phyloP scores from a whole-genome alignment of 2,329 filamentous ascomycete species.

The Claviceps spartinae region DNA sequence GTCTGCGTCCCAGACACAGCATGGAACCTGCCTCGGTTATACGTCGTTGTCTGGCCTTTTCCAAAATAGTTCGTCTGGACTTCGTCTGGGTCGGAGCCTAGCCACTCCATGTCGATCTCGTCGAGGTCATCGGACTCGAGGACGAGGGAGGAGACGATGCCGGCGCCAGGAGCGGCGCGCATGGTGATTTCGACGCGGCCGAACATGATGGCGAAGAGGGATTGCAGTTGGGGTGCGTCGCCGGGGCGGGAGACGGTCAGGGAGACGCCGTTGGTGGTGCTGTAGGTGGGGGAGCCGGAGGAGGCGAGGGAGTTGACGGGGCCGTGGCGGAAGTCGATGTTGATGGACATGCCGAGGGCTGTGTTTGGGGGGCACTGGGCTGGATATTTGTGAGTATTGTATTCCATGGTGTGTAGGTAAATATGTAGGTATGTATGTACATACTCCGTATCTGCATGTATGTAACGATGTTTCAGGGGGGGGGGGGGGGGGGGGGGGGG shows the following conservation, averaged over 20 bases:
- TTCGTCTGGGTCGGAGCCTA: constrained; percentile 60
- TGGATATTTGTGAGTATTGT: background rate
- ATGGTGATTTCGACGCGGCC: constrained; percentile 76
- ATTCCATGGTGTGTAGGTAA: too few species aligned
- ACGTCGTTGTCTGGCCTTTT: constrained; percentile 74
- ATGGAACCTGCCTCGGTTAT: constrained; percentile 79
- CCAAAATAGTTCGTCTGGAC: constrained; percentile 98
- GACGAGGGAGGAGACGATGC: constrained; percentile 87
- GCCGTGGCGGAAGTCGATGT: constrained; percentile 71
- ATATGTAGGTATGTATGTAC: too few species aligned
- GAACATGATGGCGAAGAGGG: constrained; percentile 99
- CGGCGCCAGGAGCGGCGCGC: constrained; percentile 74
- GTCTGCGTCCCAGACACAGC: constrained; percentile 53
- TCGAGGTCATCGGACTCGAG: constrained; percentile 84
- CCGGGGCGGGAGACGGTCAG: constrained; percentile 70
- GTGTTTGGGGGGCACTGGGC: constrained; percentile 59
- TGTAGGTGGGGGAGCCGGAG: constrained; percentile 59
- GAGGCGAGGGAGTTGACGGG: constrained; percentile 65
- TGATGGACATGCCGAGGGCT: constrained; percentile 69
- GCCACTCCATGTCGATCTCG: constrained; percentile 96
- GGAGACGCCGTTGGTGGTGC: constrained; percentile 52
- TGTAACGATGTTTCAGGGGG: background rate
- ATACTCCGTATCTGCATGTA: background rate
- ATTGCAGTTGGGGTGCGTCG: constrained; percentile 74
- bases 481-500: too few species aligned